Conservation (phyloP, 192 early-diverging fungal species). For the Rhizophagus sp. region DNA sequence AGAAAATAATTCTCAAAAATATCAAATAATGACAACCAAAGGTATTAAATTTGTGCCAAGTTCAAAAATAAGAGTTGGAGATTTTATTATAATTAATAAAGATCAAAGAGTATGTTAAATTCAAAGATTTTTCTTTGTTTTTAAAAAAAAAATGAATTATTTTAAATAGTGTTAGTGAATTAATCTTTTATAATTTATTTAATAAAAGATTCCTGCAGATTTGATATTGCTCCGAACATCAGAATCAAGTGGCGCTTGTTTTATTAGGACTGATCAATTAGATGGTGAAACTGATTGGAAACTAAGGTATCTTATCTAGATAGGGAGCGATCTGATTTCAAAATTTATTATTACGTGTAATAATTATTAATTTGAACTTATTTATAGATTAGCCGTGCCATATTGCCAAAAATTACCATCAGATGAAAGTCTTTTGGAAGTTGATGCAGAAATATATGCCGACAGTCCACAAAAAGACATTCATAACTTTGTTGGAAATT, state of each 20-base stretch:
- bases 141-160: not conserved
- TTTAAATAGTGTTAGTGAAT: not conserved
- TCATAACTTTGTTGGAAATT: slow-evolving; percentile 84
- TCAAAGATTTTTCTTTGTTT: too few relatives aligned
- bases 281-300: slow-evolving; percentile 99
- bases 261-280: slow-evolving; percentile 95
- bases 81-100: slow-evolving; percentile 80
- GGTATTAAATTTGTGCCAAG: slow-evolving; percentile 68
- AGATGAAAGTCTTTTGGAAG: slow-evolving; percentile 58
- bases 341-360: not conserved
- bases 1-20: slow-evolving; percentile 89
- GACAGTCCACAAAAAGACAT: slow-evolving; percentile 94
- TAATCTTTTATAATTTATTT: not conserved
- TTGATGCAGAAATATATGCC: slow-evolving; percentile 79
- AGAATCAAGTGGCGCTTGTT: slow-evolving; percentile 82
- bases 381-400: slow-evolving; percentile 71
- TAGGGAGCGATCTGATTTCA: not conserved
- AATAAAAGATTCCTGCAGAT: slow-evolving; percentile 79
- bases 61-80: slow-evolving; percentile 87
- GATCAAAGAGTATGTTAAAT: slow-evolving; percentile 66
- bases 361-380: slow-evolving; percentile 1
- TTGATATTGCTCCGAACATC: slow-evolving; percentile 84
- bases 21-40: slow-evolving; percentile 60
- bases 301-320: slow-evolving; percentile 52
- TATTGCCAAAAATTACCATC: slow-evolving; percentile 71